Percentiles rank a stretch among this genome's conserved stretches.
These are phyloP conservation scores for Sugiyamaella marilandica DNA, from an alignment of 805 yeast genomes.

Conservation along the genomic window DNA sequence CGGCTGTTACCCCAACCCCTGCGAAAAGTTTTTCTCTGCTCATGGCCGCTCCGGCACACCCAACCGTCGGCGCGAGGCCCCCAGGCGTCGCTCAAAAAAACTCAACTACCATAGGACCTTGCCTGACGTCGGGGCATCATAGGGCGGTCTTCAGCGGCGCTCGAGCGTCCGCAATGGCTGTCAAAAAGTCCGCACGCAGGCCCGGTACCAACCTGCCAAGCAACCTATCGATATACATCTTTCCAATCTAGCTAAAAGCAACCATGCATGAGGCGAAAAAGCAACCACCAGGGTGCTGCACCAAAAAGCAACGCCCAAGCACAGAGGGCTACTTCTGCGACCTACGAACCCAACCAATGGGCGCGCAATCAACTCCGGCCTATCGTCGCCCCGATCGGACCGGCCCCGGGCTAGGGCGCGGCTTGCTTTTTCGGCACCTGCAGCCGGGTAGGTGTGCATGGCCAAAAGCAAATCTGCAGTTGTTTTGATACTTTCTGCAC, in stretches of 20 bases:
- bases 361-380: not conserved
- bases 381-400: slow-evolving; percentile 1
- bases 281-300: no score
- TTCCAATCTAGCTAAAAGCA: not conserved
- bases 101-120: no score
- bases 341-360: not conserved
- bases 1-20: not conserved
- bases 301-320: not conserved
- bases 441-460: not conserved
- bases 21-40: not conserved
- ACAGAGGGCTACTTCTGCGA: not conserved
- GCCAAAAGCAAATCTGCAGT: not conserved
- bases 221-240: not conserved
- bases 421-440: not conserved
- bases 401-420: not conserved
- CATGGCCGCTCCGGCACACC: not conserved
- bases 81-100: no score
- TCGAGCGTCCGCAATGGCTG: no score
- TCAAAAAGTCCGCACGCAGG: no score
- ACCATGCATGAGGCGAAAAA: not conserved
- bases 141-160: no score
- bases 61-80: no score
- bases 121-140: no score
- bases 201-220: not conserved
- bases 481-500: not conserved